Evolutionary conservation across 2,329 filamentous ascomycete genomes (phyloP).

Genomic region (Pseudocercospora musae): DNA sequence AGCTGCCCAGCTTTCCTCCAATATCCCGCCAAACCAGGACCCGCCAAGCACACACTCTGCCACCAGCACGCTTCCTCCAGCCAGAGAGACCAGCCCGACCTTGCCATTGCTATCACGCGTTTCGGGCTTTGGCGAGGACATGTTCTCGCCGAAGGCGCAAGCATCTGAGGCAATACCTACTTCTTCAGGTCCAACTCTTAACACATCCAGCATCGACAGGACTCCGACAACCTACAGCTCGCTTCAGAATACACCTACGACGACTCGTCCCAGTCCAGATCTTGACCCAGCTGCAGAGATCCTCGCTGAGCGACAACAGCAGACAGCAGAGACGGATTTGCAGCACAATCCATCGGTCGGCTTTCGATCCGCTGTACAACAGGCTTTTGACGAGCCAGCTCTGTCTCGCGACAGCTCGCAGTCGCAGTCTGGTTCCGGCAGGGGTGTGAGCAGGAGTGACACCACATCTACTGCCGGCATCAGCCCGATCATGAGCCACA

Average conservation of each 20-base stretch:
- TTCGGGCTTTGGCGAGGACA: slow-evolving; percentile 41
- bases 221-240: slow-evolving; percentile 16
- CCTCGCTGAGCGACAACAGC: slow-evolving; percentile 15
- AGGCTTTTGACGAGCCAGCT: slow-evolving; percentile 62
- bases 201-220: slow-evolving; percentile 2
- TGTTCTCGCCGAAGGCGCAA: slow-evolving; percentile 22
- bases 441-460: slow-evolving; percentile 48
- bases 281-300: slow-evolving; percentile 19
- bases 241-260: slow-evolving; percentile 19
- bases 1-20: background rate
- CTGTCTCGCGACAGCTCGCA: slow-evolving; percentile 46
- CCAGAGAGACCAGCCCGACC: slow-evolving; percentile 24
- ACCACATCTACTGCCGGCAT: slow-evolving; percentile 62
- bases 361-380: slow-evolving; percentile 57
- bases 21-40: background rate
- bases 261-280: slow-evolving; percentile 11
- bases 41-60: background rate
- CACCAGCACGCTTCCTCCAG: background rate
- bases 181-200: background rate
- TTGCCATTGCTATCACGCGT: slow-evolving; percentile 45
- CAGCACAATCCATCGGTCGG: slow-evolving; percentile 48
- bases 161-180: slow-evolving; percentile 4
- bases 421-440: slow-evolving; percentile 16
- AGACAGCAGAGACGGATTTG: slow-evolving; percentile 29
- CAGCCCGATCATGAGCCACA: slow-evolving; percentile 62